Percentiles rank a stretch among this genome's conserved stretches.
Evolutionary conservation across 208 protist genomes (phyloP).

Genomic region (Trypanosoma rangeli): DNA sequence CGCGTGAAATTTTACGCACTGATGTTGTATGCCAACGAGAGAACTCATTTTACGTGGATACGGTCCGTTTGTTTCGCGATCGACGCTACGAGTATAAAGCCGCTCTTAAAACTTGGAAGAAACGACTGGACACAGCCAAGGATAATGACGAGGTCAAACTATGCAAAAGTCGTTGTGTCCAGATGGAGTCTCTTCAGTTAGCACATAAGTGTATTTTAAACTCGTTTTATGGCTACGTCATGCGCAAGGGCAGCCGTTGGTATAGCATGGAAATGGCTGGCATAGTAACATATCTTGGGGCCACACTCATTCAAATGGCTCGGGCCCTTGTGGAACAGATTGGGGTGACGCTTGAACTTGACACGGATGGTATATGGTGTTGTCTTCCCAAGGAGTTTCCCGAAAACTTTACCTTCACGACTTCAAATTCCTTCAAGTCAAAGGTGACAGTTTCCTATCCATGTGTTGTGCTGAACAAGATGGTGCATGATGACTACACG

Average conservation of each 20-base stretch:
- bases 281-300: slow-evolving; percentile 97
- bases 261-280: slow-evolving; percentile 99
- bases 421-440: slow-evolving; percentile 45
- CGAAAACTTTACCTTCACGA: slow-evolving; percentile 95
- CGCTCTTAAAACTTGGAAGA: slow-evolving; percentile 95
- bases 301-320: slow-evolving; percentile 99
- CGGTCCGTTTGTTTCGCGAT: slow-evolving; percentile 99
- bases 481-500: slow-evolving; percentile 96
- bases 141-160: slow-evolving; percentile 85
- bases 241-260: slow-evolving; percentile 98
- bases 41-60: slow-evolving; percentile 99
- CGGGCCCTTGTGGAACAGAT: slow-evolving; percentile 97
- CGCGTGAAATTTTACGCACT: slow-evolving; percentile 81
- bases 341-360: slow-evolving; percentile 98
- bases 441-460: slow-evolving; percentile 95
- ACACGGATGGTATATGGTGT: slow-evolving; percentile 99
- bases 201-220: slow-evolving; percentile 99
- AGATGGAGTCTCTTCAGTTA: slow-evolving; percentile 99
- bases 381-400: slow-evolving; percentile 97
- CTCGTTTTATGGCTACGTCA: slow-evolving; percentile 99
- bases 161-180: slow-evolving; percentile 92
- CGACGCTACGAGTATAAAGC: slow-evolving; percentile 99
- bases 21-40: slow-evolving; percentile 99
- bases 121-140: slow-evolving; percentile 84
- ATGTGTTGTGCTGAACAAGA: slow-evolving; percentile 98